Conservation (phyloP, 768 basidiomycete species). For the Suillus spraguei region DNA sequence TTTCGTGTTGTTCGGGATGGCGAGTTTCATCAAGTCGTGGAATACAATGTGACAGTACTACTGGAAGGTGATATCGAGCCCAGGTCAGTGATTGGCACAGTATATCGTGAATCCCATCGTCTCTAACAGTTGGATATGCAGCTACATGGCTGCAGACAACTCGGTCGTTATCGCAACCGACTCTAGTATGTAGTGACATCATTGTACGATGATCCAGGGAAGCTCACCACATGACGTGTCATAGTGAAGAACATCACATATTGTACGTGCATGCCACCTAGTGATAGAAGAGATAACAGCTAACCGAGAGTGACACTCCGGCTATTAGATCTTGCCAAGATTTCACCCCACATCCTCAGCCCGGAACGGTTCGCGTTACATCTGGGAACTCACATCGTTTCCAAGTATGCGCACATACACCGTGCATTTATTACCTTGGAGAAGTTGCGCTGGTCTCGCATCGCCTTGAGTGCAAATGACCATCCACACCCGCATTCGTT, state of each 20-base stretch:
- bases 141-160: slow-evolving; percentile 91
- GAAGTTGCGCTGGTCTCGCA: slow-evolving; percentile 84
- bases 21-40: slow-evolving; percentile 71
- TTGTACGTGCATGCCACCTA: slow-evolving; percentile 37
- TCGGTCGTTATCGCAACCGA: slow-evolving; percentile 89
- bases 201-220: not conserved
- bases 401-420: slow-evolving; percentile 75
- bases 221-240: not conserved
- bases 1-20: slow-evolving; percentile 79
- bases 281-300: not conserved
- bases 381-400: slow-evolving; percentile 79
- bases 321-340: slow-evolving; percentile 78
- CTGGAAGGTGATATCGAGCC: slow-evolving; percentile 83
- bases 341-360: slow-evolving; percentile 81
- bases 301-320: not conserved
- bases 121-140: slow-evolving; percentile 25
- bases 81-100: slow-evolving; percentile 46
- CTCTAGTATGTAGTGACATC: slow-evolving; percentile 58
- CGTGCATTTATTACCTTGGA: slow-evolving; percentile 74
- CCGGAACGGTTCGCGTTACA: slow-evolving; percentile 90
- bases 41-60: slow-evolving; percentile 80
- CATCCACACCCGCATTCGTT: slow-evolving; percentile 79
- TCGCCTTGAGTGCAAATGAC: slow-evolving; percentile 48
- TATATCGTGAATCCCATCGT: not conserved
- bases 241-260: slow-evolving; percentile 72